These are phyloP conservation scores for Quercus suber DNA, from an alignment of 306 rosid genomes.

Conservation along the genomic window DNA sequence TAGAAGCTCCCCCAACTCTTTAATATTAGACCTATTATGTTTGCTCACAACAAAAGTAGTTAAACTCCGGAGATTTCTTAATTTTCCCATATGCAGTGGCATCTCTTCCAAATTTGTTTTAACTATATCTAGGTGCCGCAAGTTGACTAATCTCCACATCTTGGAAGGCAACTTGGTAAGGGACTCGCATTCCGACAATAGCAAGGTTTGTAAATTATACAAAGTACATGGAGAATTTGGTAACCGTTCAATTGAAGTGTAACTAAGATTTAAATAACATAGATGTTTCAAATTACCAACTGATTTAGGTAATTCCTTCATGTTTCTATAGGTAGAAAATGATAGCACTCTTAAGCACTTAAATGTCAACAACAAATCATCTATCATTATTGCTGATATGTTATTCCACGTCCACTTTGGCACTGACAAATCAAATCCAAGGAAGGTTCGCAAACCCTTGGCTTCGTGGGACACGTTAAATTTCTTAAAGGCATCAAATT, in stretches of 20 bases:
- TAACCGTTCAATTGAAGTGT: neutral
- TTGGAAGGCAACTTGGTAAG: too few relatives aligned
- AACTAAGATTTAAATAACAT: constrained; percentile 7
- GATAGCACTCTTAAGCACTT: constrained; percentile 5
- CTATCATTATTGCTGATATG: neutral
- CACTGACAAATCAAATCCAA: neutral
- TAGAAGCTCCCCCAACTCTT: too few relatives aligned
- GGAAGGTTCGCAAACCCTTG: neutral
- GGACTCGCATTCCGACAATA: neutral
- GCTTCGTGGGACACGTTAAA: neutral
- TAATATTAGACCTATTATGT: too few relatives aligned
- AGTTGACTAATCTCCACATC: too few relatives aligned
- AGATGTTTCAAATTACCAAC: constrained; percentile 3
- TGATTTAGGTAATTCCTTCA: neutral
- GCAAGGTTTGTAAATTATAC: constrained; percentile 14
- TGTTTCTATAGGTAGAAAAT: too few relatives aligned
- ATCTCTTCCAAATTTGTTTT: too few relatives aligned
- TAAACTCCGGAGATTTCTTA: too few relatives aligned
- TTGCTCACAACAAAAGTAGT: too few relatives aligned
- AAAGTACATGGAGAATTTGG: constrained; percentile 8
- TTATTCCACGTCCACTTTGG: fast-evolving
- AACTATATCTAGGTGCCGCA: too few relatives aligned
- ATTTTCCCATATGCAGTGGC: too few relatives aligned
- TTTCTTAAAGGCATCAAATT: neutral
- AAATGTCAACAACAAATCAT: neutral